phyloP scores from a whole-genome alignment of 2,329 filamentous ascomycete genomes.

The Epichloe brachyelytri region DNA sequence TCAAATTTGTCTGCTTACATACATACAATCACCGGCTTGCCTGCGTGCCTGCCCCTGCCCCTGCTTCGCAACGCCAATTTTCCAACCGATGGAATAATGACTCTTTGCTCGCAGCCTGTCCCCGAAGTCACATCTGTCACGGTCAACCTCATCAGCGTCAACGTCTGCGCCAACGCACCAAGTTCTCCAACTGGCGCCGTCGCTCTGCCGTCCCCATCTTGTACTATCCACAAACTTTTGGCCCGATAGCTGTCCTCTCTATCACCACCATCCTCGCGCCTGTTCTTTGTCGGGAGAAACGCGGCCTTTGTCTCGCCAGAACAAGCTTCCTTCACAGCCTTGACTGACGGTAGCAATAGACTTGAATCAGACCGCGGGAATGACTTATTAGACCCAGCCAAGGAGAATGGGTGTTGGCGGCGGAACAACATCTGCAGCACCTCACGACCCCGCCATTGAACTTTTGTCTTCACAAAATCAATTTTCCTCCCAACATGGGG shows the following conservation, averaged over 20 bases:
- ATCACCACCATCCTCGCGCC: neutral
- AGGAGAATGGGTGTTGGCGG: slow-evolving; percentile 7
- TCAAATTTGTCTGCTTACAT: neutral
- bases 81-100: neutral
- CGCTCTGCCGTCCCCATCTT: neutral
- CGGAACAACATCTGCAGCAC: slow-evolving; percentile 2
- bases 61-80: neutral
- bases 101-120: neutral
- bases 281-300: neutral
- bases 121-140: neutral
- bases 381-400: slow-evolving; percentile 6
- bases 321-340: neutral
- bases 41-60: neutral
- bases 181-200: neutral
- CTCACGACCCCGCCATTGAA: neutral
- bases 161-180: neutral
- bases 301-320: neutral
- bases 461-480: slow-evolving; percentile 9
- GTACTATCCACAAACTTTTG: neutral
- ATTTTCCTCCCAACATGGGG: slow-evolving; percentile 18
- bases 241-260: neutral
- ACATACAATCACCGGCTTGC: neutral
- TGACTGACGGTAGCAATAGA: neutral
- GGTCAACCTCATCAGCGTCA: neutral
- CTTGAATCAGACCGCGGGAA: neutral